Conservation (phyloP, 2,329 filamentous ascomycete genomes). For the Keithomyces neogunnii region DNA sequence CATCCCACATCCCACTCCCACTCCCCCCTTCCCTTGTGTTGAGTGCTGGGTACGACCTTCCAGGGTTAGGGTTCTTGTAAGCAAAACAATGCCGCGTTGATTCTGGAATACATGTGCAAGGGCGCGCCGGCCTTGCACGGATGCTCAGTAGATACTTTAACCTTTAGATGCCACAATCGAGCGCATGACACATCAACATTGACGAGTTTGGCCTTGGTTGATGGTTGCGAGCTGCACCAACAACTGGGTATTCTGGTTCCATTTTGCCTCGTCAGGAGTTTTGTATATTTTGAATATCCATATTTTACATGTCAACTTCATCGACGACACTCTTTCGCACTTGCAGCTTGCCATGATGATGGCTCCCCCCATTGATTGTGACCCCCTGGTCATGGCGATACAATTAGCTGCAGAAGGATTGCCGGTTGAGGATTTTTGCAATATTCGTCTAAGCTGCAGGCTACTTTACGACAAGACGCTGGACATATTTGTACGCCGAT, state of each 20-base stretch:
- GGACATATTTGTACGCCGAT: not conserved
- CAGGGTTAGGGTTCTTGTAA: not conserved
- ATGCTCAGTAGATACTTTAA: too few relatives aligned
- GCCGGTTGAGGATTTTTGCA: not conserved
- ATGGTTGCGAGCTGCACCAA: too few relatives aligned
- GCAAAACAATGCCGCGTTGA: not conserved
- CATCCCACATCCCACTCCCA: not conserved
- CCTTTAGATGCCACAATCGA: too few relatives aligned
- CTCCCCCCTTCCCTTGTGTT: not conserved
- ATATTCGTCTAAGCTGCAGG: not conserved
- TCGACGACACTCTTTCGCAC: not conserved
- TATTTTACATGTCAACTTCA: not conserved
- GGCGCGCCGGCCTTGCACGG: too few relatives aligned
- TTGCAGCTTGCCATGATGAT: not conserved
- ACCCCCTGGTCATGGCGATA: too few relatives aligned
- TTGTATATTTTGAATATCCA: too few relatives aligned
- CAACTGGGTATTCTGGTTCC: too few relatives aligned
- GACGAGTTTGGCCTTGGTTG: too few relatives aligned
- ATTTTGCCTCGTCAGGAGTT: too few relatives aligned
- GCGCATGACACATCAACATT: too few relatives aligned
- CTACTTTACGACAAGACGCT: not conserved
- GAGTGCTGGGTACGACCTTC: not conserved
- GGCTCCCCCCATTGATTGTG: not conserved
- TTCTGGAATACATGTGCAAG: too few relatives aligned
- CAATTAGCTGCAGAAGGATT: not conserved